phyloP scores from a whole-genome alignment of 2,329 filamentous ascomycete genomes.

The Colletotrichum destructivum region DNA sequence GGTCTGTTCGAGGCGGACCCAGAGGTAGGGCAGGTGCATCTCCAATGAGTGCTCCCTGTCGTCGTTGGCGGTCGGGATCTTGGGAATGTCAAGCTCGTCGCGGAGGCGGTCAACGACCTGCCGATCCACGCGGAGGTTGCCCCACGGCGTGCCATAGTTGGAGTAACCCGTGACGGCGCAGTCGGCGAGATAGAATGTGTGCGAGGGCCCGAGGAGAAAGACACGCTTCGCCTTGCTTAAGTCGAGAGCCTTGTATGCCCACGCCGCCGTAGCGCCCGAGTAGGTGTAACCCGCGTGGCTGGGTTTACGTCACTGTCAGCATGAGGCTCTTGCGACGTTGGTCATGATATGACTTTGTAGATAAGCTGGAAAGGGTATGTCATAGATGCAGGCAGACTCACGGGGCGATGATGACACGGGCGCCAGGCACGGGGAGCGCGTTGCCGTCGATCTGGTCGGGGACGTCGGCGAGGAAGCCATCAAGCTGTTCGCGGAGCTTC shows the following conservation, averaged over 20 bases:
- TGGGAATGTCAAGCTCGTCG: slow-evolving; percentile 61
- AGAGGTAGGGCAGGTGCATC: slow-evolving; percentile 96
- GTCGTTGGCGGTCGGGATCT: slow-evolving; percentile 78
- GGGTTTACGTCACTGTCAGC: slow-evolving; percentile 23
- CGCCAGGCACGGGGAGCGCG: slow-evolving; percentile 78
- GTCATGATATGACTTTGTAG: neutral
- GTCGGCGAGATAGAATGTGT: slow-evolving; percentile 84
- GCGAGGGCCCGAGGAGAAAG: slow-evolving; percentile 93
- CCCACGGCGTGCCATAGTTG: slow-evolving; percentile 82
- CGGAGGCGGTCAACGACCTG: slow-evolving; percentile 61
- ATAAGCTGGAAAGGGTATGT: neutral
- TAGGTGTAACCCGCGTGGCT: slow-evolving; percentile 96
- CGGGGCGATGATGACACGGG: slow-evolving; percentile 75
- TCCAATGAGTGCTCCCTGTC: slow-evolving; percentile 93
- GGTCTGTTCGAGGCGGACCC: slow-evolving; percentile 76
- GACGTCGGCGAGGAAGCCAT: slow-evolving; percentile 81
- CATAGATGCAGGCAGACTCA: slow-evolving; percentile 4
- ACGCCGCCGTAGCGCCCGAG: slow-evolving; percentile 92
- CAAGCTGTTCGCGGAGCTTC: slow-evolving; percentile 78
- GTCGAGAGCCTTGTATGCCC: slow-evolving; percentile 93
- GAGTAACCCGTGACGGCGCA: slow-evolving; percentile 83
- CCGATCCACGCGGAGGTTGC: slow-evolving; percentile 76
- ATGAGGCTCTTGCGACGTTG: neutral
- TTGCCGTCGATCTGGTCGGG: slow-evolving; percentile 74
- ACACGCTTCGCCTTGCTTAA: slow-evolving; percentile 86